These are phyloP conservation scores for Cystobasidiaceae sp. DNA, from an alignment of 1,284 basidiomycete species.

Conservation along the genomic window DNA sequence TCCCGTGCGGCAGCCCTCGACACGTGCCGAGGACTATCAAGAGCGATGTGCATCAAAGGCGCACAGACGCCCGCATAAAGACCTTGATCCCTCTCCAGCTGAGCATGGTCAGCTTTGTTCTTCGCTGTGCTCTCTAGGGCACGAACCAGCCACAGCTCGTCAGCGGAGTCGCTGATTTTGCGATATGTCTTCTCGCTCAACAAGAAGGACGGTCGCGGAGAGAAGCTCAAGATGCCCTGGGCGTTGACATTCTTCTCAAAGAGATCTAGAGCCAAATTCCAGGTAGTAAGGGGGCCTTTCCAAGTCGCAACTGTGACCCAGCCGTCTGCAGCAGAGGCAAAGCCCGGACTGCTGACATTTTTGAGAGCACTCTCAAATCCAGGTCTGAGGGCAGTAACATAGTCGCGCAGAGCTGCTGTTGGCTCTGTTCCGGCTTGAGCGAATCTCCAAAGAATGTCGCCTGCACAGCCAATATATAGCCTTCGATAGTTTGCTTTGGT, in stretches of 20 bases:
- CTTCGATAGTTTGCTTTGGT: constrained; percentile 55
- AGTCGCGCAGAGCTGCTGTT: constrained; percentile 45
- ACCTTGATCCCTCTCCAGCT: neutral
- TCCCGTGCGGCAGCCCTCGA: neutral
- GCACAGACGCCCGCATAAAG: neutral
- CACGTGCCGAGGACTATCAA: neutral
- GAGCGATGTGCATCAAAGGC: constrained; percentile 4
- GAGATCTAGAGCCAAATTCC: constrained; percentile 26
- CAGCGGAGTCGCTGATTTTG: constrained; percentile 60
- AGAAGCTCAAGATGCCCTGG: constrained; percentile 46
- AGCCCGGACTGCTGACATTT: constrained; percentile 58
- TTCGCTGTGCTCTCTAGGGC: constrained; percentile 50
- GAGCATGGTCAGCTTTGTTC: neutral
- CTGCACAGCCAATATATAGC: constrained; percentile 56
- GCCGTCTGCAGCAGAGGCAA: constrained; percentile 64
- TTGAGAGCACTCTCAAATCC: constrained; percentile 66
- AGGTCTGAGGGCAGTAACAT: constrained; percentile 57
- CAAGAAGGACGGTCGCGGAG: constrained; percentile 71
- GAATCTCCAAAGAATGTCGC: constrained; percentile 53
- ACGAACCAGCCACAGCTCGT: constrained; percentile 73
- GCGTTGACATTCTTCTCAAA: constrained; percentile 44
- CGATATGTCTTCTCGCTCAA: constrained; percentile 80
- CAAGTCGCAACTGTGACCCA: constrained; percentile 69
- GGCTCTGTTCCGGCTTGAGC: constrained; percentile 38
- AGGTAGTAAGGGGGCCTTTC: constrained; percentile 54